Conservation (phyloP, 176 grass and related monocot species). For the Neostapfia colusana region DNA sequence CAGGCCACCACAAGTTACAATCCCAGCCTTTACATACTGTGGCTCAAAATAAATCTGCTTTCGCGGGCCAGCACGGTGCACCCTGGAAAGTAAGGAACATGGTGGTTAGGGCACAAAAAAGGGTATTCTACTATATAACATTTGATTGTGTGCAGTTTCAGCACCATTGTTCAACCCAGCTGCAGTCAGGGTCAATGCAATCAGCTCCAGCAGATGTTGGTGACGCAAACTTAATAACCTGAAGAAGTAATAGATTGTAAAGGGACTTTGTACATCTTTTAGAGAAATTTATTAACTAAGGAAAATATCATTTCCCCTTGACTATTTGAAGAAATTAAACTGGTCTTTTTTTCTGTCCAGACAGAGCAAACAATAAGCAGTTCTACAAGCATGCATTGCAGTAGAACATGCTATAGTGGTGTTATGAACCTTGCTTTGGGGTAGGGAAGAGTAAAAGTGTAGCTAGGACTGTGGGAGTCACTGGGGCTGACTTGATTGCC, state of each 20-base stretch:
- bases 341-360: background rate
- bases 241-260: slow-evolving; percentile 38
- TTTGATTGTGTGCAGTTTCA: slow-evolving; percentile 19
- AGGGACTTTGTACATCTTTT: slow-evolving; percentile 19
- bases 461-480: too few relatives aligned
- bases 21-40: slow-evolving; percentile 80
- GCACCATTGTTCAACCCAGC: slow-evolving; percentile 93
- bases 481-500: too few relatives aligned
- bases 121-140: background rate
- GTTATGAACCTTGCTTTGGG: too few relatives aligned
- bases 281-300: slow-evolving; percentile 23
- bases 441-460: too few relatives aligned
- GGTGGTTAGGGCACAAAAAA: slow-evolving; percentile 1
- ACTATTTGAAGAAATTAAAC: slow-evolving; percentile 1
- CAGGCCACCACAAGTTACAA: slow-evolving; percentile 89
- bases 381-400: background rate
- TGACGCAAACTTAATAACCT: slow-evolving; percentile 93
- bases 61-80: slow-evolving; percentile 84
- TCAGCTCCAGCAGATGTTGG: slow-evolving; percentile 88
- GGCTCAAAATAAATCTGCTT: slow-evolving; percentile 97
- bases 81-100: slow-evolving; percentile 58
- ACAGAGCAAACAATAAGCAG: slow-evolving; percentile 1
- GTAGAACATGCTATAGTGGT: background rate
- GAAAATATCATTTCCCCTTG: slow-evolving; percentile 10
- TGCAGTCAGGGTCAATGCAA: slow-evolving; percentile 79